Evolutionary conservation across 768 basidiomycete species (phyloP).

Genomic region (Lentinus tigrinus): DNA sequence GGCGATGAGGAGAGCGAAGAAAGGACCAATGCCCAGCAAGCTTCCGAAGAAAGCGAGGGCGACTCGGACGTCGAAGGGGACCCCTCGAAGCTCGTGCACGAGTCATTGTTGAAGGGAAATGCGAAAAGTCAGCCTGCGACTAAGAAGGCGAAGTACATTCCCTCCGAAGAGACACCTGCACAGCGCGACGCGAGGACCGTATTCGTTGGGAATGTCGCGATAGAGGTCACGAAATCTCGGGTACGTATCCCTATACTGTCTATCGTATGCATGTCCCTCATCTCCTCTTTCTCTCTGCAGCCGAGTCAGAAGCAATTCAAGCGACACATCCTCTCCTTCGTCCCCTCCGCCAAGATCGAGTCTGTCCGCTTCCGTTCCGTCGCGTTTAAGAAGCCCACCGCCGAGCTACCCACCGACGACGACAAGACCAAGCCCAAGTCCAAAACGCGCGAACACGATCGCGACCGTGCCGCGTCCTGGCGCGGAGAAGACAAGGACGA

Average conservation of each 20-base stretch:
- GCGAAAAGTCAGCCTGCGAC: constrained; percentile 29
- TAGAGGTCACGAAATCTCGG: constrained; percentile 73
- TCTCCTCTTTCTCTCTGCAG: constrained; percentile 40
- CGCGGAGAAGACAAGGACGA: constrained; percentile 40
- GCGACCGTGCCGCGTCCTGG: constrained; percentile 62
- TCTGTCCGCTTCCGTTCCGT: constrained; percentile 92
- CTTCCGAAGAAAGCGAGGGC: constrained; percentile 9
- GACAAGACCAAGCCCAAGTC: constrained; percentile 29
- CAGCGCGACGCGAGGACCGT: constrained; percentile 80
- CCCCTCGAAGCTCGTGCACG: constrained; percentile 55
- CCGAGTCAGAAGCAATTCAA: constrained; percentile 73
- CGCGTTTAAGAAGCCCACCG: constrained; percentile 82
- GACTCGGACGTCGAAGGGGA: constrained; percentile 37
- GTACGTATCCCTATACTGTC: constrained; percentile 40
- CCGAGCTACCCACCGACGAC: constrained; percentile 50
- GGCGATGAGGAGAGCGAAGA: not conserved
- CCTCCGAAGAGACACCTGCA: constrained; percentile 68
- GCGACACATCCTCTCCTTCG: constrained; percentile 68
- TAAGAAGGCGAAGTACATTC: constrained; percentile 48
- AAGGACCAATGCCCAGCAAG: constrained; percentile 4
- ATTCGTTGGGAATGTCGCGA: constrained; percentile 87
- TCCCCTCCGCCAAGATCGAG: constrained; percentile 82
- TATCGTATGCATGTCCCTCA: not conserved
- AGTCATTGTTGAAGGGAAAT: constrained; percentile 43
- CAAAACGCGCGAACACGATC: constrained; percentile 45